Evolutionary conservation across 108 stramenopile genomes (phyloP).

Genomic region (Cylindrotheca fusiformis): DNA sequence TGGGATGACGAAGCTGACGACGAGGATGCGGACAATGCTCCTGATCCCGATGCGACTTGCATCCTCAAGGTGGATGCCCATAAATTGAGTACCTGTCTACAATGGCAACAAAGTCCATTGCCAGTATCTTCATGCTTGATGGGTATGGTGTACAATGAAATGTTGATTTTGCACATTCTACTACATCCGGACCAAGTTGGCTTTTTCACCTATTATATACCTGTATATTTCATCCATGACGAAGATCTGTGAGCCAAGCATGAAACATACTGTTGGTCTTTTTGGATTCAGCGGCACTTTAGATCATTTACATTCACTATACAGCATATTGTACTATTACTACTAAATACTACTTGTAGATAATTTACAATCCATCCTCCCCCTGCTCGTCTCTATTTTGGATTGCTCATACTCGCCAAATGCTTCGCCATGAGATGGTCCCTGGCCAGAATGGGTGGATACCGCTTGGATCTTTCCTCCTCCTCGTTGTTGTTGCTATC

Average conservation of each 20-base stretch:
- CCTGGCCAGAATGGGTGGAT: conserved; percentile 55
- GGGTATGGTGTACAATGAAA: conserved; percentile 82
- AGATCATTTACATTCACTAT: background rate
- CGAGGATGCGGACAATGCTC: conserved; percentile 12
- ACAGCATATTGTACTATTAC: background rate
- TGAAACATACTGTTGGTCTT: too few species aligned
- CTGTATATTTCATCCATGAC: conserved; percentile 47
- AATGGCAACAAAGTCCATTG: conserved; percentile 66
- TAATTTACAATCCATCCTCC: conserved; percentile 10
- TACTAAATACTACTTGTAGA: background rate
- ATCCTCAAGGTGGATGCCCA: conserved; percentile 82
- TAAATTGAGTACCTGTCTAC: conserved; percentile 68
- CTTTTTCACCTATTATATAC: conserved; percentile 83
- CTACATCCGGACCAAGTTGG: conserved; percentile 67
- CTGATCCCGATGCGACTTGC: conserved; percentile 30
- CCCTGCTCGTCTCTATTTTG: background rate
- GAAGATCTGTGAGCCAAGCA: conserved; percentile 10
- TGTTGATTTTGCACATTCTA: conserved; percentile 75
- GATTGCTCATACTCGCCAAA: conserved; percentile 38
- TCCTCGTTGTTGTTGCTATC: conserved; percentile 21
- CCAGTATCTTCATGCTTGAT: conserved; percentile 64
- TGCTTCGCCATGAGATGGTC: conserved; percentile 63
- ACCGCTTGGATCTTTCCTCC: conserved; percentile 30
- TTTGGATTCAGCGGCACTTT: background rate
- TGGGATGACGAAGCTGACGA: conserved; percentile 19